Evolutionary conservation across 2,329 filamentous ascomycete species (phyloP).

Genomic region (Dactylellina cionopaga): DNA sequence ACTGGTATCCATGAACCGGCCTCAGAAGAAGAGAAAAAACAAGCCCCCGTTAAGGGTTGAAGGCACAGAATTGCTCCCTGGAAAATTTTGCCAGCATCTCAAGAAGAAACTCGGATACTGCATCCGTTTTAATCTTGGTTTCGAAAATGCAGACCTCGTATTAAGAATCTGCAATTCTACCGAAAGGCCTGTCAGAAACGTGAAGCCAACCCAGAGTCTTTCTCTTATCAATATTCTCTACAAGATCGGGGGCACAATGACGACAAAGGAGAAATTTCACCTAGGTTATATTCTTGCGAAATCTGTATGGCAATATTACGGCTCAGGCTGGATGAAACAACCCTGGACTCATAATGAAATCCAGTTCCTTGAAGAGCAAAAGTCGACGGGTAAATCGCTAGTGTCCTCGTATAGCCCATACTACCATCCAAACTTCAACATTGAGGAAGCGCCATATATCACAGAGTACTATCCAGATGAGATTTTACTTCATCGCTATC

Average conservation of each 20-base stretch:
- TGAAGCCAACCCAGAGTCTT: conserved; percentile 9
- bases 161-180: background rate
- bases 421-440: conserved; percentile 31
- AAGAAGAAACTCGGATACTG: conserved; percentile 21
- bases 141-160: conserved; percentile 26
- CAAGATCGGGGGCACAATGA: conserved; percentile 27
- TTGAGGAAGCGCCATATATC: background rate
- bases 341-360: conserved; percentile 47
- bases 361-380: conserved; percentile 38
- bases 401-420: conserved; percentile 29
- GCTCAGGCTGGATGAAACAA: conserved; percentile 43
- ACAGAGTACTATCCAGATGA: conserved; percentile 31
- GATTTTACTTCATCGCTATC: conserved; percentile 34
- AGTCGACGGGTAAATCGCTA: background rate
- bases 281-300: conserved; percentile 35
- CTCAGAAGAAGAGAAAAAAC: conserved; percentile 1
- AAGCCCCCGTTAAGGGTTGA: background rate
- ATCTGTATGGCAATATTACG: conserved; percentile 49
- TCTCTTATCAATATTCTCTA: conserved; percentile 25
- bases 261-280: conserved; percentile 35
- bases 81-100: conserved; percentile 40
- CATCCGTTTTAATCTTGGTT: conserved; percentile 22
- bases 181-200: background rate
- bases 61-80: conserved; percentile 10
- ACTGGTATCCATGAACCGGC: conserved; percentile 23